phyloP scores from a whole-genome alignment of 306 rosid genomes.

The Corylus avellana region DNA sequence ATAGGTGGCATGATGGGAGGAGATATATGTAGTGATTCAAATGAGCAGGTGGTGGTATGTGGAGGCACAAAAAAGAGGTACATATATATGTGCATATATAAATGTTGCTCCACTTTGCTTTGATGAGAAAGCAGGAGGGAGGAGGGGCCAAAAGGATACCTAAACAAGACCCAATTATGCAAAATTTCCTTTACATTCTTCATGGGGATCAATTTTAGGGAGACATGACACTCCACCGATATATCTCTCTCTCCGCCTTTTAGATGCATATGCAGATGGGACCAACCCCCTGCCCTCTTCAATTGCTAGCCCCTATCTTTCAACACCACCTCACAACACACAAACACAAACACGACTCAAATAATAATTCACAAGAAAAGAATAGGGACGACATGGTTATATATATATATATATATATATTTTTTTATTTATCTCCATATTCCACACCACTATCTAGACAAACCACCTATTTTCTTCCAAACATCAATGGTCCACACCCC shows the following conservation, averaged over 20 bases:
- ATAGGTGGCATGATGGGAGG: slow-evolving; percentile 34
- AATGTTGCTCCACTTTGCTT: slow-evolving; percentile 55
- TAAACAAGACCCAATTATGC: slow-evolving; percentile 68
- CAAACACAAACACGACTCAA: slow-evolving; percentile 30
- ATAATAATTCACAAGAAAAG: slow-evolving; percentile 16
- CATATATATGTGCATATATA: slow-evolving; percentile 23
- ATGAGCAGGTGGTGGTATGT: slow-evolving; percentile 36
- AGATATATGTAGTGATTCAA: slow-evolving; percentile 31
- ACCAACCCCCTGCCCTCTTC: slow-evolving; percentile 34
- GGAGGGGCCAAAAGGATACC: slow-evolving; percentile 41
- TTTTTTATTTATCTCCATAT: background rate
- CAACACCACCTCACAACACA: slow-evolving; percentile 35
- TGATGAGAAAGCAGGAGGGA: slow-evolving; percentile 28
- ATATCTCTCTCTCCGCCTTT: slow-evolving; percentile 51
- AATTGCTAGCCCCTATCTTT: slow-evolving; percentile 36
- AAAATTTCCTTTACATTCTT: slow-evolving; percentile 52
- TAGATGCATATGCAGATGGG: slow-evolving; percentile 75
- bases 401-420: background rate
- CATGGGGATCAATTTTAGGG: slow-evolving; percentile 62
- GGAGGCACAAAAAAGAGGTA: slow-evolving; percentile 53
- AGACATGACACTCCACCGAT: slow-evolving; percentile 61
- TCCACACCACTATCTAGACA: slow-evolving; percentile 62
- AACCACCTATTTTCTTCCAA: slow-evolving; percentile 39
- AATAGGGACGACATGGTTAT: slow-evolving; percentile 12
- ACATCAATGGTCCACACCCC: slow-evolving; percentile 59